These are phyloP conservation scores for Arxiozyma telluris DNA, from an alignment of 1,139 yeast species.

Conservation along the genomic window DNA sequence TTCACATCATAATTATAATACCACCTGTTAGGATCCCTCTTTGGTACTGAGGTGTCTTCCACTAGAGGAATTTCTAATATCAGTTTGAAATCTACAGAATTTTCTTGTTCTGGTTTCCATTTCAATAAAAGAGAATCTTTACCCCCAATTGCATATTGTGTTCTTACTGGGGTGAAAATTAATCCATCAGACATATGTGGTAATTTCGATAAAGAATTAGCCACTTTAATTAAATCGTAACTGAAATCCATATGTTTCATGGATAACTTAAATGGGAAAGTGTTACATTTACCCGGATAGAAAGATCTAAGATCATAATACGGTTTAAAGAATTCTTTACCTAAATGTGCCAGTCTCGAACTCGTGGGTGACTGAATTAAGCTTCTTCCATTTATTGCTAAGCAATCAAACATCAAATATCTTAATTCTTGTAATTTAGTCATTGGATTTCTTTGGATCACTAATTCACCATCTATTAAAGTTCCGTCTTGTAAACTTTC, in stretches of 20 bases:
- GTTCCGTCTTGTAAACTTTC: conserved; percentile 73
- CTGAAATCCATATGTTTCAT: conserved; percentile 83
- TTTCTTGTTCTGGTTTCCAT: conserved; percentile 97
- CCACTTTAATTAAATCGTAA: conserved; percentile 70
- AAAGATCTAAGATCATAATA: conserved; percentile 57
- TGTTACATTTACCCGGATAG: conserved; percentile 62
- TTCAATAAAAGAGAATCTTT: conserved; percentile 76
- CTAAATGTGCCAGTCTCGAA: conserved; percentile 77
- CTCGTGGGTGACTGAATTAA: conserved; percentile 64
- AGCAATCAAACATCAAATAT: conserved; percentile 83
- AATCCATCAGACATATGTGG: conserved; percentile 92
- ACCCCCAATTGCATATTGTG: conserved; percentile 73
- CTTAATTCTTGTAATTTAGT: conserved; percentile 56
- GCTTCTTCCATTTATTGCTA: conserved; percentile 69
- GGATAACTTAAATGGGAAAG: conserved; percentile 79
- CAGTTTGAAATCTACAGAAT: conserved; percentile 80
- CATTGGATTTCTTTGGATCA: conserved; percentile 42
- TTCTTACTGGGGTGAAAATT: conserved; percentile 82
- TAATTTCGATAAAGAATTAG: conserved; percentile 58
- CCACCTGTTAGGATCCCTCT: conserved; percentile 62
- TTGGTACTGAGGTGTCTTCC: conserved; percentile 62
- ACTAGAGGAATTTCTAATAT: conserved; percentile 56
- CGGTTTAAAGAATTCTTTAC: conserved; percentile 76
- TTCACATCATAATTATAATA: conserved; percentile 74
- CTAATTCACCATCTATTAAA: conserved; percentile 85